Evolutionary conservation across 2,329 filamentous ascomycete genomes (phyloP).

Genomic region (Colletotrichum coccodes): DNA sequence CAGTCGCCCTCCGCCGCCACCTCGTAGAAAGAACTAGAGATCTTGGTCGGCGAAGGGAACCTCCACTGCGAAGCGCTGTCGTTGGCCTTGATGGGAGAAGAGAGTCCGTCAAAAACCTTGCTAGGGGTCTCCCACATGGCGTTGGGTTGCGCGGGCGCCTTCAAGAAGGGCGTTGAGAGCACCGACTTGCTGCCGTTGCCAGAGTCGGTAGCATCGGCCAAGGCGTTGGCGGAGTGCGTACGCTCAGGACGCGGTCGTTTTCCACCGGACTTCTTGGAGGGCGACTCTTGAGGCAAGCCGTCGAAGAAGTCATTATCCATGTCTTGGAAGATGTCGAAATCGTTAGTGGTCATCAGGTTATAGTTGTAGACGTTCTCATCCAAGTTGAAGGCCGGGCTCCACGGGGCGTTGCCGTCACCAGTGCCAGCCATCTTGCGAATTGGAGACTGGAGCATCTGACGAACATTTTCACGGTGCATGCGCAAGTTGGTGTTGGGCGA

Average conservation of each 20-base stretch:
- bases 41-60: conserved; percentile 62
- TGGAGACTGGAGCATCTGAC: conserved; percentile 83
- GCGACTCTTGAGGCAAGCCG: conserved; percentile 64
- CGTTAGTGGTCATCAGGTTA: conserved; percentile 55
- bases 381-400: conserved; percentile 75
- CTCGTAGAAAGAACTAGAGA: conserved; percentile 45
- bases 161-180: conserved; percentile 62
- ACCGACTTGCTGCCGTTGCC: conserved; percentile 58
- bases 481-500: conserved; percentile 94
- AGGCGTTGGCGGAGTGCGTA: conserved; percentile 69
- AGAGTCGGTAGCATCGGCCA: conserved; percentile 69
- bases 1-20: conserved; percentile 51
- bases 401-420: conserved; percentile 62
- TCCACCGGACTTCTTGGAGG: conserved; percentile 67
- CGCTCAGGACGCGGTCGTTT: conserved; percentile 68
- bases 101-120: conserved; percentile 65
- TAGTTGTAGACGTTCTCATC: conserved; percentile 65
- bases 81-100: conserved; percentile 64
- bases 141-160: conserved; percentile 52
- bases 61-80: conserved; percentile 31
- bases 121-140: conserved; percentile 64
- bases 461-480: conserved; percentile 86
- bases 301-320: conserved; percentile 48
- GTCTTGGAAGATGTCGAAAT: conserved; percentile 72
- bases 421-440: conserved; percentile 56